These are phyloP conservation scores for Starmerella gropengiesseri DNA, from an alignment of 805 yeast genomes.

Conservation along the genomic window DNA sequence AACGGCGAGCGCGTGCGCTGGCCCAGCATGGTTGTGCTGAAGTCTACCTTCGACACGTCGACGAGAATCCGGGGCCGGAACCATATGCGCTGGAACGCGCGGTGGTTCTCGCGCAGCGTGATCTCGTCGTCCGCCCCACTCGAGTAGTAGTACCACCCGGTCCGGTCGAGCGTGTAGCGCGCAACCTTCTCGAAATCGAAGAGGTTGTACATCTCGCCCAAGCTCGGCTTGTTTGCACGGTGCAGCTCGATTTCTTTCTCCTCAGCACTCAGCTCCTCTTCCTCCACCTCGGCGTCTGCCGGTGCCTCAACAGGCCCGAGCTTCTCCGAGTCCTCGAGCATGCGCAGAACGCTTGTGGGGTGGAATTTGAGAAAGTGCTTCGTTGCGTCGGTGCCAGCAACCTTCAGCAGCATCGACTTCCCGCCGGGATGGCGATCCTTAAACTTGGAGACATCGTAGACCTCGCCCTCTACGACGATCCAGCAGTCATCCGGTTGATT, in stretches of 20 bases:
- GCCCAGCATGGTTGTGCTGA: conserved; percentile 69
- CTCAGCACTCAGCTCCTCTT: conserved; percentile 13
- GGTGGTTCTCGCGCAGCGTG: conserved; percentile 78
- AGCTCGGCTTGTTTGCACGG: conserved; percentile 48
- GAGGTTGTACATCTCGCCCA: conserved; percentile 60
- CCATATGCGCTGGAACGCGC: conserved; percentile 76
- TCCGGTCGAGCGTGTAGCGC: conserved; percentile 57
- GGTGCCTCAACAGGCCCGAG: conserved; percentile 42
- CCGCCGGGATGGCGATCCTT: conserved; percentile 55
- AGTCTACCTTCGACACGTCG: conserved; percentile 65
- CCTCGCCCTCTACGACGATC: conserved; percentile 73
- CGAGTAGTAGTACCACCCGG: conserved; percentile 89
- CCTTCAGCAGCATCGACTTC: conserved; percentile 41
- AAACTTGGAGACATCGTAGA: conserved; percentile 63
- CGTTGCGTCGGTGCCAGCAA: conserved; percentile 68
- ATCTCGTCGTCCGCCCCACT: conserved; percentile 91
- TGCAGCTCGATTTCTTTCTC: conserved; percentile 24
- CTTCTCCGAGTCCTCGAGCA: conserved; percentile 47
- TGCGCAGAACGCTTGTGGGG: conserved; percentile 72
- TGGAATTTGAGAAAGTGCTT: conserved; percentile 81
- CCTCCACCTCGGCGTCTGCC: conserved; percentile 4
- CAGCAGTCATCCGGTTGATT: conserved; percentile 56
- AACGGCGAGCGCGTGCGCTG: conserved; percentile 60
- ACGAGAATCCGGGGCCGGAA: conserved; percentile 77
- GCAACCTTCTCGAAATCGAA: conserved; percentile 86